Conservation (phyloP, 495 filamentous ascomycete species). For the Penicillium taxi region DNA sequence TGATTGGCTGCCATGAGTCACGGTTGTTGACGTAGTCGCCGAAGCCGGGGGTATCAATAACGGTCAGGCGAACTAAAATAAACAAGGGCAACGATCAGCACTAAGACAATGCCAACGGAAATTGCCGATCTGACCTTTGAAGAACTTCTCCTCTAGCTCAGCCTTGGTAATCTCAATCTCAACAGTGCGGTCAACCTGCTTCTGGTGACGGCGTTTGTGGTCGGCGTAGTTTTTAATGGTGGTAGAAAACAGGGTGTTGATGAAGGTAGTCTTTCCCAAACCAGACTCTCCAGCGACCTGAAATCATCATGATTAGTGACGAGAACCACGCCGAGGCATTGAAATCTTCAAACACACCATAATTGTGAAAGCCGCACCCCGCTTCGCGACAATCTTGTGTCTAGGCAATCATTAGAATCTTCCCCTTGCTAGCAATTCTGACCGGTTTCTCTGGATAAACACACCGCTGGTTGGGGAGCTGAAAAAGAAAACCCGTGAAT, state of each 20-base stretch:
- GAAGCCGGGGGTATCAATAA: constrained; percentile 98
- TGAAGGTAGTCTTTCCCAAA: constrained; percentile 98
- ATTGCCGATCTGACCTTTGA: constrained; percentile 66
- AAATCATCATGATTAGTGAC: constrained; percentile 21
- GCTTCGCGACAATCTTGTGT: constrained; percentile 99
- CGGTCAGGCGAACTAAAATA: constrained; percentile 79
- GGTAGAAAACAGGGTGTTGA: constrained; percentile 99
- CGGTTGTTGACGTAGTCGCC: constrained; percentile 99
- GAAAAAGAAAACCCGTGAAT: constrained; percentile 13
- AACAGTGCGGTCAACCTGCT: constrained; percentile 98
- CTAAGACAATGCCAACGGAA: neutral
- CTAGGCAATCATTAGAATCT: constrained; percentile 40
- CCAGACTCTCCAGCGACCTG: constrained; percentile 98
- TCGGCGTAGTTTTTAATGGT: constrained; percentile 99
- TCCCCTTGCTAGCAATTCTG: constrained; percentile 8
- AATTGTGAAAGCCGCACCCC: constrained; percentile 97
- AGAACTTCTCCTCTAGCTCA: constrained; percentile 99
- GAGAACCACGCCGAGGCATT: constrained; percentile 2
- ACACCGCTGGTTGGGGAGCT: constrained; percentile 86
- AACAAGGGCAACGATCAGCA: constrained; percentile 11
- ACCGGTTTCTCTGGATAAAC: constrained; percentile 15
- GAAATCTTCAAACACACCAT: constrained; percentile 59
- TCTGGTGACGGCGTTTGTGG: constrained; percentile 95
- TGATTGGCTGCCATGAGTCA: constrained; percentile 99
- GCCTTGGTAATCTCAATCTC: constrained; percentile 99